Base-by-base conservation (phyloP, 257 asterid species). In the Nemophila menziesii region DNA sequence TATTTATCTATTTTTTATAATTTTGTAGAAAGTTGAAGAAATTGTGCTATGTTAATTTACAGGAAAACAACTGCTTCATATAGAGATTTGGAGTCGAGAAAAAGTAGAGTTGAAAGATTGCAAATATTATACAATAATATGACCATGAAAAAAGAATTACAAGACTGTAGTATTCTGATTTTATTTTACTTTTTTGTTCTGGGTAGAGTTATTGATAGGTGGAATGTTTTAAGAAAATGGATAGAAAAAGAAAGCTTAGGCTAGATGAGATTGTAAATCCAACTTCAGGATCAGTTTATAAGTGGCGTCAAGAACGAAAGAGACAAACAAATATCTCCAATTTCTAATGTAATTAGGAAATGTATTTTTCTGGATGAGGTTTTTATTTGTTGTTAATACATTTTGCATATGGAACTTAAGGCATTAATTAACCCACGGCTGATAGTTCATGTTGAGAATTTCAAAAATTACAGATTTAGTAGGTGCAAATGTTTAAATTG, bases 111-210 rank as follows among this genome's bases (percentile, higher is more conserved):
- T 39, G 55, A 57, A 45, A 81, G 78, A 17, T 55, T 89, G 19
- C 95, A 80, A 71, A 83, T 75, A 65, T 56, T 83, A 37, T 73
- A 71, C 72, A 68, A 43, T 69, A 86, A 80, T 19, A 83, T 83
- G 95, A 42, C 84, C 16, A 54, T 83, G 92, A 86, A 83, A 71
- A 80, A 71, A 64, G 97, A 87, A 61, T 19, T 83, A 52, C 95
- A 83, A 92, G 95, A 79, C 15, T 17, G 1, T 4, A n/a, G n/a
- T n/a, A n/a, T n/a, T n/a, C n/a, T n/a, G n/a, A 14, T 12, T 21
- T 4, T 33, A 4, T 20, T 26, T 19, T 10, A 21, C 1, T 21
- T 10, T 11, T 36, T 47, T 47, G 14, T 34, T 22, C 13, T 45
- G 8, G 3, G 14, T 39, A 40, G 16, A 21, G 3, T 15, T 18